phyloP scores from a whole-genome alignment of 768 basidiomycete genomes.

The Pilatotrama ljubarskyi region DNA sequence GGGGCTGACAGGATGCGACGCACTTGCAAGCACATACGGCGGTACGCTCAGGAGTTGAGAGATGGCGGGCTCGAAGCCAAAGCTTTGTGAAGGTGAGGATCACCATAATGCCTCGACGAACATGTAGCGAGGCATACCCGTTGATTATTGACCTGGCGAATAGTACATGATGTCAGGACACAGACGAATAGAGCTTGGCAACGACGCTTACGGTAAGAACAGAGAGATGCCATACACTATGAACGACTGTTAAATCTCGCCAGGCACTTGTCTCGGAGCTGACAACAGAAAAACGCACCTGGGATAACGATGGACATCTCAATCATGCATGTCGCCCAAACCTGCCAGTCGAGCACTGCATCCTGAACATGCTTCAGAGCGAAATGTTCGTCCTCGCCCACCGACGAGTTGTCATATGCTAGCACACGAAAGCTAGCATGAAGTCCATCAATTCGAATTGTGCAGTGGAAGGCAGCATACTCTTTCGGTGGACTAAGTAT shows the following conservation, averaged over 20 bases:
- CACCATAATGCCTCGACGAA: neutral
- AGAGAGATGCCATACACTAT: conserved; percentile 62
- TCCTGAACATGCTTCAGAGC: conserved; percentile 51
- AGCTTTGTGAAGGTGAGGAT: conserved; percentile 35
- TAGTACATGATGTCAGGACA: neutral
- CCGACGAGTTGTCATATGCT: conserved; percentile 50
- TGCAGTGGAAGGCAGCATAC: neutral
- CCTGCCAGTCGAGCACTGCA: conserved; percentile 57
- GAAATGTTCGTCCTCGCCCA: conserved; percentile 63
- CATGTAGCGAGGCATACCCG: neutral
- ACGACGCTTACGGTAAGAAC: conserved; percentile 60
- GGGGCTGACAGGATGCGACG: neutral
- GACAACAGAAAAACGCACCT: neutral
- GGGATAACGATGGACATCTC: conserved; percentile 24
- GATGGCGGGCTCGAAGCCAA: conserved; percentile 55
- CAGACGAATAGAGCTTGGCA: neutral
- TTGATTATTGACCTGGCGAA: conserved; percentile 15
- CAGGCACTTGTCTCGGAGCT: too few species aligned
- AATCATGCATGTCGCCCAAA: conserved; percentile 47
- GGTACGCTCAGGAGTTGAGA: conserved; percentile 68
- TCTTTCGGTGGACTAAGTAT: conserved; percentile 35
- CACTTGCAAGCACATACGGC: conserved; percentile 63
- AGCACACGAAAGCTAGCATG: neutral
- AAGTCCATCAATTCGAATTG: neutral
- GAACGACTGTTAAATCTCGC: too few species aligned